A percentile compares a stretch with the other conserved stretches of the same genome.
Evolutionary conservation across 1,139 yeast genomes (phyloP).

Genomic region (Lodderomyces oxycetoniae): DNA sequence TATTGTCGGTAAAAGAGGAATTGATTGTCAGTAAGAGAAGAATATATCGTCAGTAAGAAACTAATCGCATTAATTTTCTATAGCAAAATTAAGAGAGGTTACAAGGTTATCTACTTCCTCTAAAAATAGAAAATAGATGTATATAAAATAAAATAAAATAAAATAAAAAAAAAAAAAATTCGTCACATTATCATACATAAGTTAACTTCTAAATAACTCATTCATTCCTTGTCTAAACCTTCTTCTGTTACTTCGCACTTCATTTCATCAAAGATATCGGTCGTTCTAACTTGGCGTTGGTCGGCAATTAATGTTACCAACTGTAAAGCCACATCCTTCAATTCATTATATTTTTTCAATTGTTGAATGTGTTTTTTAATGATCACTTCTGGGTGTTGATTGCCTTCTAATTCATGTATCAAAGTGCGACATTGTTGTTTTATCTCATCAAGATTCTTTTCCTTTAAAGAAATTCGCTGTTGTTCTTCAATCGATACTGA

Average conservation of each 20-base stretch:
- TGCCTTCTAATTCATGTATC: slow-evolving; percentile 32
- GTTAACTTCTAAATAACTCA: neutral
- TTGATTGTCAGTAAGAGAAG: too few species aligned
- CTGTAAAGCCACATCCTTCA: slow-evolving; percentile 47
- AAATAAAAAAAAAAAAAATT: too few species aligned
- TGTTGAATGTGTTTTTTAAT: slow-evolving; percentile 41
- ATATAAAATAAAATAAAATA: too few species aligned
- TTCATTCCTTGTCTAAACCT: neutral
- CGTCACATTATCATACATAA: too few species aligned
- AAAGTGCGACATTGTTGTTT: slow-evolving; percentile 33
- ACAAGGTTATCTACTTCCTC: too few species aligned
- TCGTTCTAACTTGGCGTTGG: slow-evolving; percentile 38
- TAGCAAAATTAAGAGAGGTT: too few species aligned
- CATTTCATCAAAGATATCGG: slow-evolving; percentile 33
- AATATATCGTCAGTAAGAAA: too few species aligned
- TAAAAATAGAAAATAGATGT: too few species aligned
- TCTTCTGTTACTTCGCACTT: slow-evolving; percentile 6
- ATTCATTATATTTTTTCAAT: slow-evolving; percentile 44
- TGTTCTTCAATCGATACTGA: slow-evolving; percentile 8
- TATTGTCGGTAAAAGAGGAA: too few species aligned
- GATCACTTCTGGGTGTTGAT: slow-evolving; percentile 30
- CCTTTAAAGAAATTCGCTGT: slow-evolving; percentile 17
- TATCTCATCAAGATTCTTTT: slow-evolving; percentile 29
- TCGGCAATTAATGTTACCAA: slow-evolving; percentile 49
- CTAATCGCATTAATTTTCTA: too few species aligned